Percentiles rank a stretch among this genome's conserved stretches.
Evolutionary conservation across 2,329 filamentous ascomycete species (phyloP).

Genomic region (Salinomyces thailandicus): DNA sequence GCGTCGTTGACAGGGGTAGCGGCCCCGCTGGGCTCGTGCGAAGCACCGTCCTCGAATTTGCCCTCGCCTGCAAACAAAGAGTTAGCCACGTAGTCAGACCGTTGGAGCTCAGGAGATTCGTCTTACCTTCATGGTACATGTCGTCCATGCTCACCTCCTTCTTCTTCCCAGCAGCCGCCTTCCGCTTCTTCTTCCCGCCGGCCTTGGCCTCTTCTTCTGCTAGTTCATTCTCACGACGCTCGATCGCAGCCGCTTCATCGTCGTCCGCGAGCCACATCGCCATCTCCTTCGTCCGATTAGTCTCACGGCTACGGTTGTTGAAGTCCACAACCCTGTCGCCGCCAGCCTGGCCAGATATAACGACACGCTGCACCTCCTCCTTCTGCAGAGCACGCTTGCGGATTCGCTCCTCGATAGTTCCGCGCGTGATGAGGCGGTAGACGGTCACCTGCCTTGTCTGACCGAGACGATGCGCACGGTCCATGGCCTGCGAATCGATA

Average conservation of each 20-base stretch:
- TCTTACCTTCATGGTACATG: constrained; percentile 97
- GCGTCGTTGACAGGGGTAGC: constrained; percentile 62
- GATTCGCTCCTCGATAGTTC: constrained; percentile 96
- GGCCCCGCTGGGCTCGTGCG: constrained; percentile 71
- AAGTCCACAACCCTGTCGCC: constrained; percentile 60
- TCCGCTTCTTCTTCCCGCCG: constrained; percentile 46
- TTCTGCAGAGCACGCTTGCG: constrained; percentile 94
- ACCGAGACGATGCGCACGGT: constrained; percentile 92
- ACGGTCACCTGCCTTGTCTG: constrained; percentile 95
- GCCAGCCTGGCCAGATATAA: constrained; percentile 78
- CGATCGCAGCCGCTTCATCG: constrained; percentile 87
- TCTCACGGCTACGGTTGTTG: constrained; percentile 76
- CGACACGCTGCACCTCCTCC: constrained; percentile 95
- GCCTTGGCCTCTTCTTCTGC: constrained; percentile 51
- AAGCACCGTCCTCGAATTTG: constrained; percentile 84
- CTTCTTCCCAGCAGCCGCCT: constrained; percentile 43
- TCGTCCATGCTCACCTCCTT: constrained; percentile 69
- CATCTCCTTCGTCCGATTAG: constrained; percentile 95
- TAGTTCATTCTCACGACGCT: constrained; percentile 81
- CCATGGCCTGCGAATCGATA: constrained; percentile 98
- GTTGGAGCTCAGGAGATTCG: neutral
- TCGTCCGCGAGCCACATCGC: constrained; percentile 98
- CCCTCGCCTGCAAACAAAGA: constrained; percentile 67
- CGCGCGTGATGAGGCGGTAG: constrained; percentile 91
- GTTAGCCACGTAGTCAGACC: constrained; percentile 24